Evolutionary conservation across 176 grass and related monocot species (phyloP), one percentile per base, ranked within the genome.

Genomic region (Avena eriantha): DNA sequence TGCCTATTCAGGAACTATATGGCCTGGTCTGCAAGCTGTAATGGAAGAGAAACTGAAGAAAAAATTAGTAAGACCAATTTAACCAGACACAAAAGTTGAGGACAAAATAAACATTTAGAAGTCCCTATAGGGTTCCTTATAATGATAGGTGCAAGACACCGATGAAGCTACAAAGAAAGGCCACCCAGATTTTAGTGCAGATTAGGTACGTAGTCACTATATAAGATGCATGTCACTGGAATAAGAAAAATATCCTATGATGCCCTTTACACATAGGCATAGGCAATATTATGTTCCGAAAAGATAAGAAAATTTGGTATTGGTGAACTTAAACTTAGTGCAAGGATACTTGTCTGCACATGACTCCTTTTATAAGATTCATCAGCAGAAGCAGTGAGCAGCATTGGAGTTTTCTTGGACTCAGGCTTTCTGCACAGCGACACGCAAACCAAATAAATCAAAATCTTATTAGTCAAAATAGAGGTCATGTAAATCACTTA

Each of bases 281-380:
- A 73, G 35, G 10, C 45, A 34, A 61, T 23, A 45, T 29, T 21
- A 58, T 60, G 3, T 61, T 61, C 50, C 36, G 59, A 82, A 21
- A 43, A 85, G 31, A 76, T 3, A 65, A 86, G 26, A 4, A 55
- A 57, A 74, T 50, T 23, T 61, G 70, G 60, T 69, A 41, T 7
- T 54, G 39, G 13, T 22, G 33, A 68, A 73, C 35, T 78, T 74
- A 73, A 73, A 86, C 41, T 70, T 80, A 63, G 51, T 17, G 5
- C 33, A 87, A 92, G 87, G 87, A 94, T 87, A 91, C 87, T 91
- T 87, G 69, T 85, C 68, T 80, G 63, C 2, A 18, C 22, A 81
- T 56, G 63, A 81, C 86, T 90, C 79, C 87, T 98, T 92, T 91
- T 98, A 88, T 60, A 92, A 36, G 81, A 80, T 36, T 91, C 91